phyloP scores from a whole-genome alignment of 2,329 filamentous ascomycete genomes.

The Mycosphaerella sp. region DNA sequence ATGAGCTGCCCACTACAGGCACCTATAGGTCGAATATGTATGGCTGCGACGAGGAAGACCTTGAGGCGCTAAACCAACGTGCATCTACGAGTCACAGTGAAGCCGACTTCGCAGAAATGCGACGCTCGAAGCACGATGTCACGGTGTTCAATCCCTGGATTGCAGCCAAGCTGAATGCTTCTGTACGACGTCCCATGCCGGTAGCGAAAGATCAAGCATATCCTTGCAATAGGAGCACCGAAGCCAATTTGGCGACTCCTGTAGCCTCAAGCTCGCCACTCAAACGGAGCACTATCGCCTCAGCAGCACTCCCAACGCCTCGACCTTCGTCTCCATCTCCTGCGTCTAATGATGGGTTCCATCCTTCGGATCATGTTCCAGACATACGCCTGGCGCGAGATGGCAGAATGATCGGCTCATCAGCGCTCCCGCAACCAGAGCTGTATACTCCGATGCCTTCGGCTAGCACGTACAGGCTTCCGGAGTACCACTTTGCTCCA shows the following conservation, averaged over 20 bases:
- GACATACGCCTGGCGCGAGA: slow-evolving; percentile 21
- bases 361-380: slow-evolving; percentile 23
- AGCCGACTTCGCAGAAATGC: slow-evolving; percentile 31
- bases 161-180: slow-evolving; percentile 43
- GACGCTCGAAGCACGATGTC: slow-evolving; percentile 31
- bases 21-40: slow-evolving; percentile 33
- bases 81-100: slow-evolving; percentile 17
- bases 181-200: slow-evolving; percentile 3
- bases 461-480: background rate
- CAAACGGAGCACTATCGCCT: background rate
- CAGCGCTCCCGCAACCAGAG: slow-evolving; percentile 17
- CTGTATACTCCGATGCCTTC: slow-evolving; percentile 10
- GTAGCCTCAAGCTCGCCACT: slow-evolving; percentile 14
- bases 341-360: slow-evolving; percentile 13
- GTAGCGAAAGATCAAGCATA: background rate
- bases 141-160: slow-evolving; percentile 46
- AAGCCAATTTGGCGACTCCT: background rate
- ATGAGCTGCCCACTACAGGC: background rate
- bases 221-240: background rate
- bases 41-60: slow-evolving; percentile 34
- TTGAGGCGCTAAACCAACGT: slow-evolving; percentile 21
- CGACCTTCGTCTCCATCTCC: slow-evolving; percentile 29
- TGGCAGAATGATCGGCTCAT: slow-evolving; percentile 17
- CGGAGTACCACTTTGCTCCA: slow-evolving; percentile 13
- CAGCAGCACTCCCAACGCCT: slow-evolving; percentile 26